Evolutionary conservation across 129 eudicot species (phyloP).

Genomic region (Calendula officinalis): DNA sequence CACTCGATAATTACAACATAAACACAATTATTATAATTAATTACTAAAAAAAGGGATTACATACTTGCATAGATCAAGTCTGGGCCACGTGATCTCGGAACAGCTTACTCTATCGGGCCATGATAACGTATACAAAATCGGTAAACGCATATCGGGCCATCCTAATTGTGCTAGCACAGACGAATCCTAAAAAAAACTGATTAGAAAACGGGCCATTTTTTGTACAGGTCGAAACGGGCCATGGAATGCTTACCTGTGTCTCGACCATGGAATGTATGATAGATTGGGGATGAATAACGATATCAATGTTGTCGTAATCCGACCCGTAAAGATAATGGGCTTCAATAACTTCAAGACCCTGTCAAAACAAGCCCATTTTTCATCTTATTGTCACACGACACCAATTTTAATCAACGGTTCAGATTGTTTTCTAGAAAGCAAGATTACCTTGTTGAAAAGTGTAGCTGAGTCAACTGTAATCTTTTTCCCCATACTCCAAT

Average conservation of each 20-base stretch:
- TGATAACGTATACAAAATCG: conserved; percentile 83
- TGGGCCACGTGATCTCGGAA: conserved; percentile 98
- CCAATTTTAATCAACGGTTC: not conserved
- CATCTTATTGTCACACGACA: no score
- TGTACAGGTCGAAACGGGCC: no score
- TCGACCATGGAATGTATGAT: conserved; percentile 98
- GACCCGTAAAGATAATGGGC: conserved; percentile 96
- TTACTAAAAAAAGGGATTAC: not conserved
- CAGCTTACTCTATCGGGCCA: conserved; percentile 96
- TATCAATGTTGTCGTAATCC: conserved; percentile 84
- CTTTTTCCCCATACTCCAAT: conserved; percentile 98
- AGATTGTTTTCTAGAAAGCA: not conserved
- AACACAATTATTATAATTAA: not conserved
- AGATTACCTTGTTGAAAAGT: conserved; percentile 78
- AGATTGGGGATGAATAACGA: conserved; percentile 97
- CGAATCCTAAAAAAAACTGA: conserved; percentile 62
- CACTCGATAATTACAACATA: not conserved
- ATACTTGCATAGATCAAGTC: conserved; percentile 99
- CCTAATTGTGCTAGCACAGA: conserved; percentile 92
- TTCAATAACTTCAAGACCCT: conserved; percentile 99
- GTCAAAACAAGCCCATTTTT: conserved; percentile 16
- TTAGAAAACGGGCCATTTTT: not conserved
- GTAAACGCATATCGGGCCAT: conserved; percentile 99
- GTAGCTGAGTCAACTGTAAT: conserved; percentile 98
- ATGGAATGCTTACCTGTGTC: conserved; percentile 60